A percentile compares a stretch with the other conserved stretches of the same genome.
Conservation (phyloP, 2,329 filamentous ascomycete species). For the Zalaria obscura region DNA sequence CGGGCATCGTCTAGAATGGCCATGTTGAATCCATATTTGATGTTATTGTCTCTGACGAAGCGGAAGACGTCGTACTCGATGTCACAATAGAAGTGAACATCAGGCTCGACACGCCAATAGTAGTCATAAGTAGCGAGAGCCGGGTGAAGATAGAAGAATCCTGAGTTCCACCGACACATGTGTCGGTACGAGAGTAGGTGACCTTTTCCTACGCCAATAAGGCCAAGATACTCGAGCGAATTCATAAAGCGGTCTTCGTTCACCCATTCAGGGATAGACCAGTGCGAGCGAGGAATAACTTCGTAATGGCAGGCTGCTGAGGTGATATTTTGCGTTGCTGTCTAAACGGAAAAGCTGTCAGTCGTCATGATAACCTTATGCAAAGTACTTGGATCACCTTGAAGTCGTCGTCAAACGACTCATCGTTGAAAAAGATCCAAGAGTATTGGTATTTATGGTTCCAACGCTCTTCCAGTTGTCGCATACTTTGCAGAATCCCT, state of each 20-base stretch:
- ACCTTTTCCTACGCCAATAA: conserved; percentile 4
- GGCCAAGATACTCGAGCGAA: no score
- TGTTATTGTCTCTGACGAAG: conserved; percentile 19
- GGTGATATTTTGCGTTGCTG: no score
- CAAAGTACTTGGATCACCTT: conserved; percentile 15
- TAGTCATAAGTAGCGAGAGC: conserved; percentile 36
- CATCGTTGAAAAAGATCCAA: conserved; percentile 33
- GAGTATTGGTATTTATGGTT: conserved; percentile 35
- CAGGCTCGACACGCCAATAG: conserved; percentile 48
- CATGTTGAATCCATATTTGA: conserved; percentile 37
- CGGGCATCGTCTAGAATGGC: conserved; percentile 24
- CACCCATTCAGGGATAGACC: neutral
- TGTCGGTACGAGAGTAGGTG: conserved; percentile 18
- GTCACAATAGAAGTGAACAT: conserved; percentile 41
- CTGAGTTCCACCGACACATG: conserved; percentile 26
- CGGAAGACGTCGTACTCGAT: conserved; percentile 25
- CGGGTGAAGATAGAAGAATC: conserved; percentile 26
- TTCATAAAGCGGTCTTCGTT: neutral
- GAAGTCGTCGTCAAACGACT: conserved; percentile 27
- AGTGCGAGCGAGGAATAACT: conserved; percentile 28
- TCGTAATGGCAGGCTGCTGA: conserved; percentile 27
- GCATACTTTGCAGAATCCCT: conserved; percentile 25
- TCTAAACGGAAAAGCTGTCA: no score
- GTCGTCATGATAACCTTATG: no score
- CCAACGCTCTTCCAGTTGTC: conserved; percentile 29